Base-by-base conservation (phyloP, 2,329 filamentous ascomycete genomes). In the Phoma sp. region DNA sequence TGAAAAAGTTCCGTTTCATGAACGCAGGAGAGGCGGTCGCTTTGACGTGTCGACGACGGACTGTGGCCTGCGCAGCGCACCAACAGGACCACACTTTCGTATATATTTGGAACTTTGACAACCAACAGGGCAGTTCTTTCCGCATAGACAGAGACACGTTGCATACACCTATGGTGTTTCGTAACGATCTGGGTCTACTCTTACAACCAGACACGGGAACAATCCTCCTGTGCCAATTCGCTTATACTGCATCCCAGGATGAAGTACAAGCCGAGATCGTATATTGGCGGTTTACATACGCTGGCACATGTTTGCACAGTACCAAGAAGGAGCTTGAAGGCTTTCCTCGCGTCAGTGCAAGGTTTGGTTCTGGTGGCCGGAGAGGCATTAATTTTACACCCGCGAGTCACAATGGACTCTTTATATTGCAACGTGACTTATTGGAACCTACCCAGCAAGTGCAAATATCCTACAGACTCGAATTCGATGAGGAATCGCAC, bases 101-200 rank as follows among this genome's bases (percentile, higher is more conserved):
- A 1, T 73, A 67, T 40, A 57, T 70, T 11, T 73, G 70, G 70
- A 41, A 71, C 30, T 68, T 62, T 22, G 62, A 71, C 32, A 66
- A 57, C 4, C 56, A 59, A 37, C 59, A 45, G 9, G 65, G 68
- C 2, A 62, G 30, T 13, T 64, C 63, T 0, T 66, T 73, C 30
- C 36, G 55, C 0, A 47, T 72, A n/a, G 40, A 41, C 5, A 44
- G 41, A 7, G 18, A 48, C 30, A 38, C 33, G 13, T 35, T 47
- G 13, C 18, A 56, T 7, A 40, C 48, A 13, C 30, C 14, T 10
- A 13, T 18, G 13, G 5, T 7, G 7, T 4, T 6, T 13, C 18
- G 18, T 18, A 13, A 3, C 4, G 24, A 27, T 5, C 7, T 23
- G 7, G 18, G 40, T 9, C 11, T 44, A 10, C 47, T 65, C 6